Evolutionary conservation across 2,329 filamentous ascomycete genomes (phyloP), one percentile per base, ranked within the genome.

Genomic region (Penicillium digitatum): DNA sequence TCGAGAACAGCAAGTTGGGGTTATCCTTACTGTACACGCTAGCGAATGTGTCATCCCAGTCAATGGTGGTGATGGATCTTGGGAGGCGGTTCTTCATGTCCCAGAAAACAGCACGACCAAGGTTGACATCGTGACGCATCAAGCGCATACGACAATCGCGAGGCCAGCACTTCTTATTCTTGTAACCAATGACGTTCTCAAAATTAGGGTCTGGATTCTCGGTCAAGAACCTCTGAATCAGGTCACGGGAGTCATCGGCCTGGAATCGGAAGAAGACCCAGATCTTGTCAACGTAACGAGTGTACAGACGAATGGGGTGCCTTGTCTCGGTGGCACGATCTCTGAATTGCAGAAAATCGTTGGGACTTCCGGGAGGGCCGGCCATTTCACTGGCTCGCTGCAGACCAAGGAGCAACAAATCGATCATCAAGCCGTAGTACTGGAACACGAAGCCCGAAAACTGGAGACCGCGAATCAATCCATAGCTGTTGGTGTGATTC

Each of bases 151-250:
- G 86, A 24, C 92, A 96, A 72, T 99, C 94, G 66, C 94, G 86
- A 39, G 94, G 95, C 94, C 94, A 99, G 76, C 95, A 99, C 73
- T 97, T 99, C 81, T 99, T 99, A 76, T 95, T 99, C 79, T 90
- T 92, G 75, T 97, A 99, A 0, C 94, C 94, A 65, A 99, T 97
- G 39, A 99, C 94, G 62, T 99, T 99, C 72, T 99, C 94, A 62
- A 99, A 99, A 70, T 99, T 99, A 2, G 94, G 94, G 73, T 99
- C 95, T 0, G 94, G 94, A 69, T 99, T 93, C 71, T 99, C 95
- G 0, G 95, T 99, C 63, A 99, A 80, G 81, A 97, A 99, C 10
- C 94, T 88, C 72, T 99, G 94, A 56, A 99, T 99, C 44, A 99
- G 80, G 67, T 99, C 94, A 58, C 94, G 83, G 3, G 93, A 96